A percentile compares a stretch with the other conserved stretches of the same genome.
phyloP scores from a whole-genome alignment of 1,139 yeast genomes.

The Meyerozyma carpophila region DNA sequence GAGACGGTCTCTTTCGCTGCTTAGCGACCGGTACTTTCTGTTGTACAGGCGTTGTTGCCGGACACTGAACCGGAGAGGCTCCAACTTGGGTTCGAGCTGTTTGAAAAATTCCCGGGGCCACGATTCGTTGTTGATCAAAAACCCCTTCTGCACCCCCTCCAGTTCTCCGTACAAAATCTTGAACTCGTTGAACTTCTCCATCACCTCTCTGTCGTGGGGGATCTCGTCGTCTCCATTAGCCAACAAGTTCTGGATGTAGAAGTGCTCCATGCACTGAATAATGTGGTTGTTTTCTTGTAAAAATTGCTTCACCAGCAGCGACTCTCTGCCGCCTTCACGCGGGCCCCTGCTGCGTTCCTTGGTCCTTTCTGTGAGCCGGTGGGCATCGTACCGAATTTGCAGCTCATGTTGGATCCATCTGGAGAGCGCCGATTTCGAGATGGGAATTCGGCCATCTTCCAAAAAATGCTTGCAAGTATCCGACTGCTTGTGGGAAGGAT shows the following conservation, averaged over 20 bases:
- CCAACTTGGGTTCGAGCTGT: constrained; percentile 7
- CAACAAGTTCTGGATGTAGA: constrained; percentile 8
- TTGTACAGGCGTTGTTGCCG: constrained; percentile 1
- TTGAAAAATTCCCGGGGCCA: constrained; percentile 8
- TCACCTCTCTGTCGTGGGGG: constrained; percentile 6
- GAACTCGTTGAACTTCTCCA: constrained; percentile 7
- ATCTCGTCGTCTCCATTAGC: constrained; percentile 5
- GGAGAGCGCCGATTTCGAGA: constrained; percentile 17
- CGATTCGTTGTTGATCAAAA: constrained; percentile 6
- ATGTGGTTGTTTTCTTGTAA: constrained; percentile 6
- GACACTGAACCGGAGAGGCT: not conserved
- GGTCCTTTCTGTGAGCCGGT: constrained; percentile 5
- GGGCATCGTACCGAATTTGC: constrained; percentile 8
- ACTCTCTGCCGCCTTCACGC: constrained; percentile 3
- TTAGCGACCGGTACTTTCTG: constrained; percentile 6
- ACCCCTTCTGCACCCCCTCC: constrained; percentile 1
- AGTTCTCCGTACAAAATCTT: constrained; percentile 4
- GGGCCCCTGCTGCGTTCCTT: constrained; percentile 5
- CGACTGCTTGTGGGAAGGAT: constrained; percentile 17
- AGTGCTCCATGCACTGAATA: constrained; percentile 9
- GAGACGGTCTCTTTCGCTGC: constrained; percentile 13
- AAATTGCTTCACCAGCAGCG: constrained; percentile 5
- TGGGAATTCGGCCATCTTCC: constrained; percentile 8
- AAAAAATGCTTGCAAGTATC: constrained; percentile 15
- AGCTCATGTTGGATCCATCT: constrained; percentile 16